Conservation (phyloP, 148 eudicot genomes). For the Drosera capensis region DNA sequence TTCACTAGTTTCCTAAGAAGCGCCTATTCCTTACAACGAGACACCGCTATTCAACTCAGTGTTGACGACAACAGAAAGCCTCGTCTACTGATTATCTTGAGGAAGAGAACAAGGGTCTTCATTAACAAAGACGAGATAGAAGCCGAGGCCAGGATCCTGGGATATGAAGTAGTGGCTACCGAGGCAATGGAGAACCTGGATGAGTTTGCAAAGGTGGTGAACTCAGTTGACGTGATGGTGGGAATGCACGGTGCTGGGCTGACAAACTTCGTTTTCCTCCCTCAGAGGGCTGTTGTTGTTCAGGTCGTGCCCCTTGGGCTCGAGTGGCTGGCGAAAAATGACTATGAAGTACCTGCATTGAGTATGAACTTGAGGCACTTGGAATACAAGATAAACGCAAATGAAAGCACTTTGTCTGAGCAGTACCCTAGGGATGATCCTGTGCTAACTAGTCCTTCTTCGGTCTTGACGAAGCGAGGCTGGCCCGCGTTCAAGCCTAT, state of each 20-base stretch:
- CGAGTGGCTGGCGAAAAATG: conserved; percentile 9
- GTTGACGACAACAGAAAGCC: conserved; percentile 12
- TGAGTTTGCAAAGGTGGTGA: conserved; percentile 8
- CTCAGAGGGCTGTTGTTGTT: conserved; percentile 11
- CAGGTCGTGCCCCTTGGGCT: conserved; percentile 13
- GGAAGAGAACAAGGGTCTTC: conserved; percentile 20
- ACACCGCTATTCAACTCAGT: conserved; percentile 4
- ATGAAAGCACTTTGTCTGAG: conserved; percentile 23
- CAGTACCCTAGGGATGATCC: conserved; percentile 17
- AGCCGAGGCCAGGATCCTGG: conserved; percentile 10
- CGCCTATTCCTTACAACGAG: conserved; percentile 24
- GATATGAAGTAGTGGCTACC: conserved; percentile 19
- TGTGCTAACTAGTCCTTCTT: conserved; percentile 8
- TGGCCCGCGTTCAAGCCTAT: conserved; percentile 5
- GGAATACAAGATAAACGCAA: conserved; percentile 17
- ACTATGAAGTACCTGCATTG: conserved; percentile 18
- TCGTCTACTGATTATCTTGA: conserved; percentile 32
- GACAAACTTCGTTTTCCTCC: conserved; percentile 12
- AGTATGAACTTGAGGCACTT: conserved; percentile 28
- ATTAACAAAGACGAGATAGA: conserved; percentile 15
- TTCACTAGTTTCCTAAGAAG: conserved; percentile 25
- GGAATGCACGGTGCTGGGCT: conserved; percentile 21
- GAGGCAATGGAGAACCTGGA: conserved; percentile 10
- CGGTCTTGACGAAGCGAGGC: conserved; percentile 2
- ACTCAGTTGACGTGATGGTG: conserved; percentile 10